phyloP scores from a whole-genome alignment of 371 early-diverging fungal species.

The Mortierella sp. region DNA sequence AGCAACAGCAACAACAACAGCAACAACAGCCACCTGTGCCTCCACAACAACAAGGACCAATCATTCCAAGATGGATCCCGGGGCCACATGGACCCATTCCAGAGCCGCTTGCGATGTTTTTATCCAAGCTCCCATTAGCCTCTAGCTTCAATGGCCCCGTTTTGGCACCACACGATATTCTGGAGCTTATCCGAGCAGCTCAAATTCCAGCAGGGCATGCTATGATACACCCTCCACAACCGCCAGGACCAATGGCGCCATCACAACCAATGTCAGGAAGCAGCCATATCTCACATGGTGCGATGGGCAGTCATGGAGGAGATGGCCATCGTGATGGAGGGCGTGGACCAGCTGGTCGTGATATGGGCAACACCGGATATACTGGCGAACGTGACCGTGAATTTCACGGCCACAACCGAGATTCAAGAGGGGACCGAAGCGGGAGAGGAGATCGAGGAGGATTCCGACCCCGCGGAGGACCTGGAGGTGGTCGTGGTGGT shows the following conservation, averaged over 20 bases:
- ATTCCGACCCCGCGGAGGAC: conserved; percentile 52
- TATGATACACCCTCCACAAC: conserved; percentile 34
- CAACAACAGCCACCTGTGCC: conserved; percentile 23
- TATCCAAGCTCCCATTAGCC: conserved; percentile 67
- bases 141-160: conserved; percentile 66
- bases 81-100: conserved; percentile 62
- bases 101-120: conserved; percentile 70
- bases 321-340: conserved; percentile 43
- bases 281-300: conserved; percentile 14
- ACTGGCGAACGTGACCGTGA: conserved; percentile 44
- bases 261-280: conserved; percentile 19
- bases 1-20: conserved; percentile 16
- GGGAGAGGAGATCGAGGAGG: conserved; percentile 55
- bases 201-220: conserved; percentile 53
- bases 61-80: conserved; percentile 53
- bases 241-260: conserved; percentile 10
- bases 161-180: conserved; percentile 62
- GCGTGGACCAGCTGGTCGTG: conserved; percentile 35
- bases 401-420: conserved; percentile 15
- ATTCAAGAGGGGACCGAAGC: conserved; percentile 17
- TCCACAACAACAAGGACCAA: conserved; percentile 32
- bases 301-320: conserved; percentile 36
- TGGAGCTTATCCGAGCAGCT: conserved; percentile 65
- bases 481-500: conserved; percentile 39
- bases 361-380: conserved; percentile 37